Evolutionary conservation across 2,329 filamentous ascomycete genomes (phyloP), one percentile per base, ranked within the genome.

Genomic region (Botryosphaeria dothidea): DNA sequence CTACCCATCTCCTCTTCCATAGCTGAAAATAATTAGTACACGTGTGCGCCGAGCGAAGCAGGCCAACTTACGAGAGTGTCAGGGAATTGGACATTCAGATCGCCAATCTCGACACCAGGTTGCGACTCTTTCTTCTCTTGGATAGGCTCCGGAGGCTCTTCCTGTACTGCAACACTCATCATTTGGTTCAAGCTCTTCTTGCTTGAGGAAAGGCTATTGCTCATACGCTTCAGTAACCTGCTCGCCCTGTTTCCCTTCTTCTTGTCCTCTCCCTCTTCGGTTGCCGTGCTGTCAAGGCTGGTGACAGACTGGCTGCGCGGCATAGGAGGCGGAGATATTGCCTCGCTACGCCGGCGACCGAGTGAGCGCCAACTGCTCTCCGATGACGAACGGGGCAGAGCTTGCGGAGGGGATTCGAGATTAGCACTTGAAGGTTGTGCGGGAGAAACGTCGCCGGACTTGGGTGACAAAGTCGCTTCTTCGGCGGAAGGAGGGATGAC

Each of bases 21-120:
- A 99, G 84, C 81, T 84, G 63, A 23, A 4, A 8, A 11, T 9
- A 1, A 54, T 70, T 68, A 70, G 67, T 52, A 61, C 19, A 27
- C n/a, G 7, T 11, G 61, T 3, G 27, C 11, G 1, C 29, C 1
- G 8, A 54, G 5, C 23, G 21, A 48, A 17, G 8, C 11, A 13
- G 8, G 38, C 9, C 29, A n/a, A 54, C 81, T 73, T 75, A 83
- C 82, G 52, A 99, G 84, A 63, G 92, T 96, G 74, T 98, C 94
- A 0, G 95, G 95, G 75, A 99, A 97, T 75, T 99, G 95, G 11
- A 98, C 92, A 72, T 99, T 98, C 68, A 99, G 90, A 72, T 97
- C 92, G 56, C 93, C 92, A 77, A 96, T 85, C 67, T 90, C 88
- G 3, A 92, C 83, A 27, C 89, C 83, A 2, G 73, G 66, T 23